phyloP scores from a whole-genome alignment of 257 asterid species.

The Forsythia suspensa region DNA sequence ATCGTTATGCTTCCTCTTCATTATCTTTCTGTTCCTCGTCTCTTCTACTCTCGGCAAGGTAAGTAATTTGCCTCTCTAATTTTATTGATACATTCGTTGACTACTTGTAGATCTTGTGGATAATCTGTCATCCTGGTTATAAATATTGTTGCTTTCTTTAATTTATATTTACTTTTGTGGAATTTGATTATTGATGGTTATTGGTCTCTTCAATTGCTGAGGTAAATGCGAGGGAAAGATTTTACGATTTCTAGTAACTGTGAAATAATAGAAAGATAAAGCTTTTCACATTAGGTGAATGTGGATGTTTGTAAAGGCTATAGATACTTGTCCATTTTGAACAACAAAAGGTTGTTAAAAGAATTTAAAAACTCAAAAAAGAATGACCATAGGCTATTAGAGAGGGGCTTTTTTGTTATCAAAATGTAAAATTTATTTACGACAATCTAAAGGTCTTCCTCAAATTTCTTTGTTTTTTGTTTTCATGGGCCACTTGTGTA shows the following conservation, averaged over 20 bases:
- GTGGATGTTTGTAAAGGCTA: neutral
- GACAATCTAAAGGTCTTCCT: neutral
- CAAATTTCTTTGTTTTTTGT: neutral
- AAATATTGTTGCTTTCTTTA: neutral
- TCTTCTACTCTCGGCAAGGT: constrained; percentile 55
- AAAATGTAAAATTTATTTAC: neutral
- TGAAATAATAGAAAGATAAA: neutral
- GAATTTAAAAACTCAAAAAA: neutral
- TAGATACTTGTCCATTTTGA: neutral
- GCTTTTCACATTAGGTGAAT: neutral
- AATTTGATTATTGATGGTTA: neutral
- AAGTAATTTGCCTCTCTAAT: constrained; percentile 15
- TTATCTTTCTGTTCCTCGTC: constrained; percentile 35
- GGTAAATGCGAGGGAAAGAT: neutral
- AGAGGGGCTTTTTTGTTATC: neutral
- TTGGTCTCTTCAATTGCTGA: neutral
- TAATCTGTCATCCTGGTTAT: neutral
- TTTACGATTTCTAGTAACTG: constrained; percentile 10
- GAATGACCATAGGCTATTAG: neutral
- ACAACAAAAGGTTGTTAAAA: neutral
- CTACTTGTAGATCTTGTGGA: constrained; percentile 19
- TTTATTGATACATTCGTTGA: constrained; percentile 7
- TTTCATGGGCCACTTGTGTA: neutral
- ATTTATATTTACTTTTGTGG: neutral
- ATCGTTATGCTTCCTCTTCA: constrained; percentile 29